These are phyloP conservation scores for Colletotrichum trifolii DNA, from an alignment of 2,329 filamentous ascomycete genomes.

Conservation along the genomic window DNA sequence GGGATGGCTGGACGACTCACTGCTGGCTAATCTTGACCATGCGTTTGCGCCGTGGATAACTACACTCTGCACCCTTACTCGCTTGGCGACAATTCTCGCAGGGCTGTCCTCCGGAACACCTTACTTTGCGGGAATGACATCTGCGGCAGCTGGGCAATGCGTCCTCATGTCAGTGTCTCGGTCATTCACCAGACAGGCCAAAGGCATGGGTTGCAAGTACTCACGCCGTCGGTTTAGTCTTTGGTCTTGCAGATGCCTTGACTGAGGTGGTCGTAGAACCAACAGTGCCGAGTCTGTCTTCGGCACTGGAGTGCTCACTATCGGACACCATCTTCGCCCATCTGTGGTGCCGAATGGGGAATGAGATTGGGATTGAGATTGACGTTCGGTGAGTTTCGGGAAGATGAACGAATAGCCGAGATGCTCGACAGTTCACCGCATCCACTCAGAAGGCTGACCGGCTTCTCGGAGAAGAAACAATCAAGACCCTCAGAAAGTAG, in stretches of 20 bases:
- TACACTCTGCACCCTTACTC: slow-evolving; percentile 44
- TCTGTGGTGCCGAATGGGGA: slow-evolving; percentile 1
- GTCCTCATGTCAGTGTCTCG: slow-evolving; percentile 18
- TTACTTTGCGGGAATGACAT: slow-evolving; percentile 49
- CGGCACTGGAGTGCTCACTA: slow-evolving; percentile 22
- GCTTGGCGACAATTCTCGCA: slow-evolving; percentile 47
- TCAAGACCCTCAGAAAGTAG: background rate
- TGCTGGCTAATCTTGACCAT: slow-evolving; percentile 47
- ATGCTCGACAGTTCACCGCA: background rate
- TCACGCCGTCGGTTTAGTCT: slow-evolving; percentile 37
- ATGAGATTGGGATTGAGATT: background rate
- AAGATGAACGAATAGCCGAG: slow-evolving; percentile 12
- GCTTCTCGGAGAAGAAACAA: background rate
- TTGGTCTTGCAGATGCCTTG: slow-evolving; percentile 7
- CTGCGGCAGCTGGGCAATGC: slow-evolving; percentile 42
- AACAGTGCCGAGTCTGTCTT: slow-evolving; percentile 4
- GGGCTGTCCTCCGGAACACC: slow-evolving; percentile 47
- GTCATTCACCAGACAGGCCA: background rate
- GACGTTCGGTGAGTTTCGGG: slow-evolving; percentile 10
- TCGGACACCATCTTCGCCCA: slow-evolving; percentile 27
- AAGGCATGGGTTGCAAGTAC: background rate
- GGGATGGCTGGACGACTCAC: slow-evolving; percentile 34
- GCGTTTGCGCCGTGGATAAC: slow-evolving; percentile 47
- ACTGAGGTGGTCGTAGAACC: background rate
- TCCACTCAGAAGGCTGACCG: background rate